Percentiles rank a stretch among this genome's conserved stretches.
Evolutionary conservation across 2,329 filamentous ascomycete species (phyloP).

Genomic region (Aspergillus flavus): DNA sequence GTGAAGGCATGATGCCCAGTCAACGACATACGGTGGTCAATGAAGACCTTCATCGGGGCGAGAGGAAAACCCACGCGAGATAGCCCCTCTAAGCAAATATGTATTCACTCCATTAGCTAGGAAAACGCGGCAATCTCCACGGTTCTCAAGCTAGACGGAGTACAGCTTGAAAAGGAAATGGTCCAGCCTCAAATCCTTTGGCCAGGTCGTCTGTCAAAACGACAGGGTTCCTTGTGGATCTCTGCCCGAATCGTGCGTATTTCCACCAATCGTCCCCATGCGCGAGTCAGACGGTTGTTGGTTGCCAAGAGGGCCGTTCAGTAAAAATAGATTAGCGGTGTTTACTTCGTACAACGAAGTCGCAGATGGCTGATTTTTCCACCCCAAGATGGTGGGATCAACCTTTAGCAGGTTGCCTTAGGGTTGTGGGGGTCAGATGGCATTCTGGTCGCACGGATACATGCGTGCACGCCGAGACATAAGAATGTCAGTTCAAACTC

Average conservation of each 20-base stretch:
- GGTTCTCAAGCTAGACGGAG: not conserved
- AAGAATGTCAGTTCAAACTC: not conserved
- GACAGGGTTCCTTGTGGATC: not conserved
- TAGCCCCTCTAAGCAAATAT: not conserved
- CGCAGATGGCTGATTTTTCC: not conserved
- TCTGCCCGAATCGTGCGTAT: not conserved
- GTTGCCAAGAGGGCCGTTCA: slow-evolving; percentile 3
- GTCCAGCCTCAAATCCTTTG: not conserved
- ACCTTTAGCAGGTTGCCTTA: not conserved
- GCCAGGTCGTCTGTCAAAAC: not conserved
- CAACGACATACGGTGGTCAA: not conserved
- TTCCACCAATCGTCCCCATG: not conserved
- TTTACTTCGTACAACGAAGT: not conserved
- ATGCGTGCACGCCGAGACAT: not conserved
- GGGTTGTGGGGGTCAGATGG: not conserved
- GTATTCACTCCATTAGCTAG: not conserved
- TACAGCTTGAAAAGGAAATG: not conserved
- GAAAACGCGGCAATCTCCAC: not conserved
- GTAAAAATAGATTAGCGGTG: slow-evolving; percentile 4
- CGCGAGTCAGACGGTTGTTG: not conserved
- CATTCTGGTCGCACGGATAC: not conserved
- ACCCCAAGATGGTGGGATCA: no score
- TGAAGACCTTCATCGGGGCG: not conserved
- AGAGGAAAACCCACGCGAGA: not conserved
- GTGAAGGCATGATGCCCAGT: slow-evolving; percentile 3